Base-by-base conservation (phyloP, 192 early-diverging fungal species). In the Backusella mclennaniae region DNA sequence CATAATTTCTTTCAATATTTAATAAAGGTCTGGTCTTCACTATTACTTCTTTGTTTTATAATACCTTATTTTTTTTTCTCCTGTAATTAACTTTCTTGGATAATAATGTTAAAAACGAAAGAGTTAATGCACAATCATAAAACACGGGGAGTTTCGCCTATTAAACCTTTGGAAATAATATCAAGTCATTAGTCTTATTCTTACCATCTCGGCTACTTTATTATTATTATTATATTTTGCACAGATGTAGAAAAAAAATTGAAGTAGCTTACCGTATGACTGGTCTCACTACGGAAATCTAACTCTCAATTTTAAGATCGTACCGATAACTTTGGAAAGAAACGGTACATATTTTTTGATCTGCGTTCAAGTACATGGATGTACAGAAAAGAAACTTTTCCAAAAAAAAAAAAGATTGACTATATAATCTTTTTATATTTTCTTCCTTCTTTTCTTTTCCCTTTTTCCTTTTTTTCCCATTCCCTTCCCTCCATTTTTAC, bases 21-120 rank as follows among this genome's bases (percentile, higher is more conserved):
- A 63, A 63, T 63, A 63, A 63, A 63, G 12, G 23, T 63, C 56
- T 63, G 26, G 56, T 2, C 56, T 29, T 63, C 9, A 1, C 23
- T 29, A 15, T 63, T 63, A 63, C 26, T 63, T 23, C 9, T 29
- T 14, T 63, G 9, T 29, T 49, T n/a, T 63, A 63, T 11, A 63
- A 63, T 63, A 63, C 56, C 26, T 63, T 63, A 63, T 29, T 63
- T 63, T 53, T 53, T 52, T 63, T 63, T 63, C 23, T 63, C 56
- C 56, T 63, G 21, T 3, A 12, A 63, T 4, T 11, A 7, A 26
- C 23, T 63, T 63, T 12, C 11, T 0, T 63, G 21, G 29, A 29
- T 29, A n/a, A 2, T 1, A 59, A 26, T 3, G 6, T 12, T 23
- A 59, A 59, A 6, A 12, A 19, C 33, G 33, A 23, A 56, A 56